These are phyloP conservation scores for Cucumis variabilis DNA, from an alignment of 331 rosid genomes.

Conservation along the genomic window DNA sequence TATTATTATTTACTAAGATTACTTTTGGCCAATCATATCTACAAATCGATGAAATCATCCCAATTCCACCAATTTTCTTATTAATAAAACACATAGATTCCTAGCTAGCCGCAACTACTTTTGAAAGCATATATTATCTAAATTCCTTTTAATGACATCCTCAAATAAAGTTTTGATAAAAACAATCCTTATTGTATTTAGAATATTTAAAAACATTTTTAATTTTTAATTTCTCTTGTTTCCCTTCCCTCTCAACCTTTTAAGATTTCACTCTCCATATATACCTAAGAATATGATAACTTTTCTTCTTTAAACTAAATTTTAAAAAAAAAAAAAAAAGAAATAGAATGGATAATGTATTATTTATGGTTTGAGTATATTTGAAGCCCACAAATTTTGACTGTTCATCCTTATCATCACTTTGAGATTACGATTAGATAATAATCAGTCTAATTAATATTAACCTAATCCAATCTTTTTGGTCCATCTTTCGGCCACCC, in stretches of 20 bases:
- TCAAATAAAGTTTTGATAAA: not conserved
- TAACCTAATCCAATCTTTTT: not conserved
- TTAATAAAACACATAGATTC: too few relatives aligned
- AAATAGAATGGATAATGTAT: not conserved
- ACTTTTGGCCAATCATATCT: not conserved
- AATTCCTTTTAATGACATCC: not conserved
- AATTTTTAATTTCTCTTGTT: not conserved
- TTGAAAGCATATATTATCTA: not conserved
- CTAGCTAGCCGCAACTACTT: not conserved
- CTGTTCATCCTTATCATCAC: conserved; percentile 1
- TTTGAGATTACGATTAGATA: conserved; percentile 10
- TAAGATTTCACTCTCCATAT: not conserved
- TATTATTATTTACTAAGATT: too few relatives aligned
- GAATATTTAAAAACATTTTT: not conserved
- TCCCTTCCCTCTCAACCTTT: not conserved
- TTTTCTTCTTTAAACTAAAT: not conserved
- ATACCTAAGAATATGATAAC: not conserved
- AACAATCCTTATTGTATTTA: not conserved
- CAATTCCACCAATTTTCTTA: too few relatives aligned
- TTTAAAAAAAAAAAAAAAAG: not conserved
- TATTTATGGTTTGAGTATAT: not conserved
- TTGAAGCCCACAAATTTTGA: conserved; percentile 1
- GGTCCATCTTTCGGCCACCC: not conserved
- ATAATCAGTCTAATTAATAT: not conserved
- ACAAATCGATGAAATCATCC: too few relatives aligned